phyloP scores from a whole-genome alignment of 331 rosid species.

The Malus hybrid region DNA sequence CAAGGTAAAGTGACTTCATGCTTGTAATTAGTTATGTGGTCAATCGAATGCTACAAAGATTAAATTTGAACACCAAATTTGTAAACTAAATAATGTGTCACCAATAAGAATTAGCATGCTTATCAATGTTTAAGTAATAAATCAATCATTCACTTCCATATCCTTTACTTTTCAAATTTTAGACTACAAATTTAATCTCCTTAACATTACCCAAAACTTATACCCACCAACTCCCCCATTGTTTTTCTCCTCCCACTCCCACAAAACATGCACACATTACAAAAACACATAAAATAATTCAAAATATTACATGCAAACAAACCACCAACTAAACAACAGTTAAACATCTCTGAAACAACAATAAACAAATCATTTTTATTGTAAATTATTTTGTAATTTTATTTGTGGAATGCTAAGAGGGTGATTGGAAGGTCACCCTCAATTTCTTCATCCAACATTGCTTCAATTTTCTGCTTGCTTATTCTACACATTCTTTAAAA shows the following conservation, averaged over 20 bases:
- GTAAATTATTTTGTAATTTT: background rate
- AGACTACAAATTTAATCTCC: no score
- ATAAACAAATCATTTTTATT: background rate
- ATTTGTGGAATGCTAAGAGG: constrained; percentile 11
- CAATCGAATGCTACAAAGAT: constrained; percentile 13
- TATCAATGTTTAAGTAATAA: no score
- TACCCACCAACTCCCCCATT: constrained; percentile 41
- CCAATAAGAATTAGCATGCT: fast-evolving
- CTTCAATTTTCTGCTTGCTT: constrained; percentile 42
- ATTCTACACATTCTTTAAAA: constrained; percentile 47
- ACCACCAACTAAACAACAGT: background rate
- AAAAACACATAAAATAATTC: background rate
- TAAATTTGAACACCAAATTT: no score
- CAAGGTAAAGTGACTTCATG: constrained; percentile 75
- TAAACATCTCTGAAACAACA: background rate
- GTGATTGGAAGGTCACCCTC: constrained; percentile 52
- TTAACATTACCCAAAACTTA: background rate
- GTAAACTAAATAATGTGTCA: background rate
- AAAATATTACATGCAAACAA: constrained; percentile 1
- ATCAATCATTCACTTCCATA: no score
- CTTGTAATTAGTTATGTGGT: constrained; percentile 78
- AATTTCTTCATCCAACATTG: constrained; percentile 25
- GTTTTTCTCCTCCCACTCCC: background rate
- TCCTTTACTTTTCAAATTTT: no score
- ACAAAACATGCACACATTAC: background rate